phyloP scores from a whole-genome alignment of 495 filamentous ascomycete species.

The Penicillium crystallinum region DNA sequence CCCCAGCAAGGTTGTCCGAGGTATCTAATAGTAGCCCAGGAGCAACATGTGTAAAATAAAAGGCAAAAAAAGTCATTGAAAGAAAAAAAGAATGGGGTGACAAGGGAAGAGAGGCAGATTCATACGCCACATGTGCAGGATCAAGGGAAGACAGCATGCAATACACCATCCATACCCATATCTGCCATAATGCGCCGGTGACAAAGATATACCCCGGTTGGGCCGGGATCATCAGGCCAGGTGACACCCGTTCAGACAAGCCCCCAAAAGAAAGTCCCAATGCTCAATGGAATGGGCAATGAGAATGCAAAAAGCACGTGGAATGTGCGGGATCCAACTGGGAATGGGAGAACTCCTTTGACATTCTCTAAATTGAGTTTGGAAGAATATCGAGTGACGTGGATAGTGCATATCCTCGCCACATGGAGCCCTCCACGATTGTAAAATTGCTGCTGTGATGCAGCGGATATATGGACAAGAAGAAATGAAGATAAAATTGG shows the following conservation, averaged over 20 bases:
- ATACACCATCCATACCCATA: slow-evolving; percentile 7
- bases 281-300: slow-evolving; percentile 6
- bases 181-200: slow-evolving; percentile 12
- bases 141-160: background rate
- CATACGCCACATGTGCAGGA: slow-evolving; percentile 13
- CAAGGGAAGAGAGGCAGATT: slow-evolving; percentile 1
- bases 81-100: background rate
- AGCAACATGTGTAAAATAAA: background rate
- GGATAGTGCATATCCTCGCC: too few species aligned
- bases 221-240: background rate
- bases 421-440: too few species aligned
- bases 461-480: slow-evolving; percentile 15
- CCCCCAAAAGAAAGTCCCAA: slow-evolving; percentile 1
- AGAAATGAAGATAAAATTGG: background rate
- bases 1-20: slow-evolving; percentile 2
- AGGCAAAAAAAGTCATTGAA: background rate
- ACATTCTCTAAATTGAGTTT: background rate
- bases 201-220: background rate
- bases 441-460: background rate
- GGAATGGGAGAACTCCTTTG: background rate
- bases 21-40: slow-evolving; percentile 11
- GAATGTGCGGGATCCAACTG: background rate
- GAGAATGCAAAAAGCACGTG: background rate
- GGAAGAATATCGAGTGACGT: background rate
- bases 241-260: background rate